Base-by-base conservation (phyloP, 371 early-diverging fungal species). In the Scutellospora calospora region DNA sequence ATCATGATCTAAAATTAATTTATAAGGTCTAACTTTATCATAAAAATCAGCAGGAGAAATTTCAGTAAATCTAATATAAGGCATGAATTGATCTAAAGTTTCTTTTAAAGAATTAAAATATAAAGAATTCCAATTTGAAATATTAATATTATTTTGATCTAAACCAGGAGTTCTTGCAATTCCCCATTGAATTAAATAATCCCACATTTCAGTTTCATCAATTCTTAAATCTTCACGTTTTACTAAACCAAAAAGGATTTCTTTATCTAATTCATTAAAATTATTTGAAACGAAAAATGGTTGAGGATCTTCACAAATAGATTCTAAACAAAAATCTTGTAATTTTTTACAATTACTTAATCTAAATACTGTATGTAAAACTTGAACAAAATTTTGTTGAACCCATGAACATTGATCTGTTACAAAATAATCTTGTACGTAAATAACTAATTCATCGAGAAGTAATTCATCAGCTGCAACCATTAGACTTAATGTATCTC, bases 151-250 rank as follows among this genome's bases (percentile, higher is more conserved):
- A 25, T 45, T 68, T 49, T 12, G 49, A 14, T 16, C 49, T 49
- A 49, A 4, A 4, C 49, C 49, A 1, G 49, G 49, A 11, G 45
- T 41, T n/a, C 38, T 20, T 25, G 35, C 57, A 31, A 74, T 74
- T 74, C 76, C 76, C 76, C 76, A 76, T 45, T 60, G 59, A 60
- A 76, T 60, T 12, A 76, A 14, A 60, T 22, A 59, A 27, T 76
- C 60, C 76, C 38, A 76, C 27, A 76, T 16, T 25, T 57, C 33
- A n/a, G 41, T 60, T 45, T 76, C 76, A 35, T 76, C 60, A 11
- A 76, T 76, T 12, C n/a, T 14, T 14, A 76, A 45, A 41, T 76
- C 76, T 27, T 76, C 62, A 12, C 76, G 16, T 51, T 76, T 59
- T 5, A 76, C 20, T 9, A 76, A 29, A 27, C 22, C 22, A 16